A percentile compares a stretch with the other conserved stretches of the same genome.
These are phyloP conservation scores for Sesbania bispinosa DNA, from an alignment of 306 rosid species.

Conservation along the genomic window DNA sequence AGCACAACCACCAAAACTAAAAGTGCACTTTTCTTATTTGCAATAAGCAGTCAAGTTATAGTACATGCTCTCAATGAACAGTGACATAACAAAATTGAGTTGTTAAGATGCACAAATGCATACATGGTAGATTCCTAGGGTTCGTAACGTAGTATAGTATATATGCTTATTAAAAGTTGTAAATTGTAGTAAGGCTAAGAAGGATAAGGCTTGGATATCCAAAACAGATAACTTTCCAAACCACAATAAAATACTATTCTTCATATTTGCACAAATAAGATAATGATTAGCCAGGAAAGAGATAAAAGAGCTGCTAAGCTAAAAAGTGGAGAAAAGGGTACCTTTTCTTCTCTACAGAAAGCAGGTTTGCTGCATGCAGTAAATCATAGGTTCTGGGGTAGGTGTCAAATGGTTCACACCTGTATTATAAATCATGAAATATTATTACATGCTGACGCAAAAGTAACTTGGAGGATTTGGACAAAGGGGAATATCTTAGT, in stretches of 20 bases:
- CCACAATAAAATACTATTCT: neutral
- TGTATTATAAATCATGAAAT: conserved; percentile 31
- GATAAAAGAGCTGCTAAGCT: neutral
- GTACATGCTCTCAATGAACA: neutral
- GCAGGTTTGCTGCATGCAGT: conserved; percentile 80
- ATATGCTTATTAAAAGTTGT: neutral
- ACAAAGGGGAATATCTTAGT: neutral
- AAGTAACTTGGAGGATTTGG: conserved; percentile 10
- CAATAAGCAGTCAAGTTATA: neutral
- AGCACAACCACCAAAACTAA: too few species aligned
- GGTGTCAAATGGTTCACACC: conserved; percentile 98
- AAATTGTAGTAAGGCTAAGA: neutral
- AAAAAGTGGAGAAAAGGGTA: conserved; percentile 30
- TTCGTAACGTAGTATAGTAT: too few species aligned
- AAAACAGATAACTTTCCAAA: neutral
- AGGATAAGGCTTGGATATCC: neutral
- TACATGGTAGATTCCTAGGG: neutral
- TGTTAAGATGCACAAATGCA: neutral
- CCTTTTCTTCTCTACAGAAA: conserved; percentile 84
- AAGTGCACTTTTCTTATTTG: neutral
- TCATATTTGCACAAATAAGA: neutral
- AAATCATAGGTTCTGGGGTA: conserved; percentile 97
- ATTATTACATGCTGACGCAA: neutral
- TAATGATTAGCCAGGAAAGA: conserved; percentile 3
- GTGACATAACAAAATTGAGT: neutral